phyloP scores from a whole-genome alignment of 257 asterid species.

The Nicotiana sylvestris region DNA sequence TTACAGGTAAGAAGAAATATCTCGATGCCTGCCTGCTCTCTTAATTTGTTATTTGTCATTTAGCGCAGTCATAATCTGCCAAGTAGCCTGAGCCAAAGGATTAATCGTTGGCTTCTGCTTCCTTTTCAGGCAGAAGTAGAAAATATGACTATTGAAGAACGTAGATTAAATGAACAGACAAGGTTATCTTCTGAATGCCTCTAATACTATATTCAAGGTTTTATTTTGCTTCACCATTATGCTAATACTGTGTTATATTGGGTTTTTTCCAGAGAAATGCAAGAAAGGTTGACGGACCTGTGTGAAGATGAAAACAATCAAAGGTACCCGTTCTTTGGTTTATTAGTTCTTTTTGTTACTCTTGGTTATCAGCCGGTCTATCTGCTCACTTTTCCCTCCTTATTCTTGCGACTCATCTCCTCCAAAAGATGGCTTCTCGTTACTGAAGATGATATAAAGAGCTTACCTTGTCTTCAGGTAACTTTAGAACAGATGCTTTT shows the following conservation, averaged over 20 bases:
- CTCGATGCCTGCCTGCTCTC: neutral
- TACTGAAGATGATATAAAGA: constrained; percentile 84
- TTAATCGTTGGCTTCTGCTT: neutral
- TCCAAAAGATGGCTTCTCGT: constrained; percentile 74
- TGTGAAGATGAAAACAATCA: constrained; percentile 43
- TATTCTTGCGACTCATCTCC: constrained; percentile 6
- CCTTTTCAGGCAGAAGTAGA: constrained; percentile 34
- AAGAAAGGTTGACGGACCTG: constrained; percentile 36
- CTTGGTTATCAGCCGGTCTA: neutral
- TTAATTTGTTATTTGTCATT: neutral
- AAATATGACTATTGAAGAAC: constrained; percentile 33
- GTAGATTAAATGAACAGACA: constrained; percentile 35
- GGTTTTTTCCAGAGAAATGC: constrained; percentile 36
- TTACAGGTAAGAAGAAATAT: constrained; percentile 54
- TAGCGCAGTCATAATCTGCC: neutral
- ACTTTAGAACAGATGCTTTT: neutral
- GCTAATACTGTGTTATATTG: constrained; percentile 9
- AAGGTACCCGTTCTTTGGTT: constrained; percentile 24
- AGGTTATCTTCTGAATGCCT: constrained; percentile 24
- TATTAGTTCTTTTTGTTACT: neutral
- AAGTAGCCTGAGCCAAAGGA: neutral
- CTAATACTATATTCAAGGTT: constrained; percentile 4
- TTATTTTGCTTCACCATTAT: neutral
- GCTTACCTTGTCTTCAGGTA: constrained; percentile 88
- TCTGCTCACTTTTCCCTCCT: neutral